These are phyloP conservation scores for Neurospora discreta DNA, from an alignment of 495 filamentous ascomycete genomes.

Conservation along the genomic window DNA sequence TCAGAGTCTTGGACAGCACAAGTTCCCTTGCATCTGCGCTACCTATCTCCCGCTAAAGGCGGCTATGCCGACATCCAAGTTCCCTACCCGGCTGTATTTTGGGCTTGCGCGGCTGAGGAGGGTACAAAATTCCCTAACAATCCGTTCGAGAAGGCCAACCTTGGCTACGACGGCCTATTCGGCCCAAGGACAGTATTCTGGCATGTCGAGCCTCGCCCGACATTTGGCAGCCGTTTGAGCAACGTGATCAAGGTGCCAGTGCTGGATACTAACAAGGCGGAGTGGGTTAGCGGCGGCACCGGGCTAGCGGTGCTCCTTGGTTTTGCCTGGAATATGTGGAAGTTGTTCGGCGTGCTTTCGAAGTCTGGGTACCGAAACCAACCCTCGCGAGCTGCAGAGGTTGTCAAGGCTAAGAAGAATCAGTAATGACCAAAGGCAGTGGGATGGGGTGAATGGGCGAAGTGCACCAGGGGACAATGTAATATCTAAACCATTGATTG, in stretches of 20 bases:
- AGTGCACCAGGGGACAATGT: not conserved
- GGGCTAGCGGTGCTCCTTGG: slow-evolving; percentile 56
- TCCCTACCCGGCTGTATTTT: slow-evolving; percentile 75
- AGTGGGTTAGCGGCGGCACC: slow-evolving; percentile 60
- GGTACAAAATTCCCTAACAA: slow-evolving; percentile 62
- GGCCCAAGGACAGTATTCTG: slow-evolving; percentile 74
- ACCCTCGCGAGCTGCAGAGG: slow-evolving; percentile 9
- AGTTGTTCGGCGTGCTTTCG: slow-evolving; percentile 37
- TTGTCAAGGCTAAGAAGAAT: slow-evolving; percentile 27
- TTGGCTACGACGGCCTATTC: slow-evolving; percentile 86
- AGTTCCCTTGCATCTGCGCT: slow-evolving; percentile 82
- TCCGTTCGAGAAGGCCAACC: slow-evolving; percentile 72
- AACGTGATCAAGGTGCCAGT: slow-evolving; percentile 65
- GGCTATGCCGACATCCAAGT: slow-evolving; percentile 43
- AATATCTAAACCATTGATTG: not conserved
- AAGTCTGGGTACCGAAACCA: slow-evolving; percentile 15
- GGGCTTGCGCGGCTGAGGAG: slow-evolving; percentile 74
- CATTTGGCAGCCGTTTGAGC: slow-evolving; percentile 33
- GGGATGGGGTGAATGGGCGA: not conserved
- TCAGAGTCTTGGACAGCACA: slow-evolving; percentile 52
- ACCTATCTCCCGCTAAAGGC: slow-evolving; percentile 48
- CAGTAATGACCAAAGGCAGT: slow-evolving; percentile 14
- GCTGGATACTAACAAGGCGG: slow-evolving; percentile 47
- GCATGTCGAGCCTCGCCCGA: slow-evolving; percentile 54
- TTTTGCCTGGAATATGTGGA: slow-evolving; percentile 66